These are phyloP conservation scores for Poa annua DNA, from an alignment of 176 grass and related monocot species.

Conservation along the genomic window DNA sequence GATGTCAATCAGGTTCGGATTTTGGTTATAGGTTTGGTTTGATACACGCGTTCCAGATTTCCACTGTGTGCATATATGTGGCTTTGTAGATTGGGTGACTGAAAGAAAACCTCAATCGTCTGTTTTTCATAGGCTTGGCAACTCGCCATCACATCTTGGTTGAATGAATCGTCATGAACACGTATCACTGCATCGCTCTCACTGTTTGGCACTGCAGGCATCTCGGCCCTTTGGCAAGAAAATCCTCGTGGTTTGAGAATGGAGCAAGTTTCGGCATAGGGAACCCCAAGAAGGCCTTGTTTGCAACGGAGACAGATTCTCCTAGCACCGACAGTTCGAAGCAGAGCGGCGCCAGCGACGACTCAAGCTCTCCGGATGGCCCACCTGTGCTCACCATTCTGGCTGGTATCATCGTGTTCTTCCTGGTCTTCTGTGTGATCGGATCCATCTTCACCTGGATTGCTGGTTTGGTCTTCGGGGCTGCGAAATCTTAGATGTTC, in stretches of 20 bases:
- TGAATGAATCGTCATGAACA: background rate
- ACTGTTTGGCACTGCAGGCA: conserved; percentile 34
- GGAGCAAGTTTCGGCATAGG: conserved; percentile 20
- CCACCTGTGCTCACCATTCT: conserved; percentile 75
- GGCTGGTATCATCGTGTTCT: conserved; percentile 61
- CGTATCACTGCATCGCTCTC: background rate
- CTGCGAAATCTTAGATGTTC: conserved; percentile 53
- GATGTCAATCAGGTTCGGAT: too few relatives aligned
- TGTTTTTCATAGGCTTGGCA: background rate
- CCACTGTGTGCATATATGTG: too few relatives aligned
- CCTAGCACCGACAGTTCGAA: background rate
- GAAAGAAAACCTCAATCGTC: too few relatives aligned
- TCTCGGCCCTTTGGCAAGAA: background rate
- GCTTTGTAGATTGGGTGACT: too few relatives aligned
- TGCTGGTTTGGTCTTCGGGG: conserved; percentile 56
- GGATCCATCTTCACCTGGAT: conserved; percentile 73
- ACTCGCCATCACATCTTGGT: background rate
- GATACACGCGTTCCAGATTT: too few relatives aligned
- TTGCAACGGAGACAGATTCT: conserved; percentile 48
- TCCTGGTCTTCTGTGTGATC: conserved; percentile 60
- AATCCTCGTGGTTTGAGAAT: conserved; percentile 32
- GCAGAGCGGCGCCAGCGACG: conserved; percentile 30
- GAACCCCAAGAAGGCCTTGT: conserved; percentile 14
- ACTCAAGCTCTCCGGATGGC: conserved; percentile 44
- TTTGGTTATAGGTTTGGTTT: too few relatives aligned